Percentiles rank a stretch among this genome's conserved stretches.
Conservation (phyloP, 805 yeast species). For the Myxozyma mucilagina region DNA sequence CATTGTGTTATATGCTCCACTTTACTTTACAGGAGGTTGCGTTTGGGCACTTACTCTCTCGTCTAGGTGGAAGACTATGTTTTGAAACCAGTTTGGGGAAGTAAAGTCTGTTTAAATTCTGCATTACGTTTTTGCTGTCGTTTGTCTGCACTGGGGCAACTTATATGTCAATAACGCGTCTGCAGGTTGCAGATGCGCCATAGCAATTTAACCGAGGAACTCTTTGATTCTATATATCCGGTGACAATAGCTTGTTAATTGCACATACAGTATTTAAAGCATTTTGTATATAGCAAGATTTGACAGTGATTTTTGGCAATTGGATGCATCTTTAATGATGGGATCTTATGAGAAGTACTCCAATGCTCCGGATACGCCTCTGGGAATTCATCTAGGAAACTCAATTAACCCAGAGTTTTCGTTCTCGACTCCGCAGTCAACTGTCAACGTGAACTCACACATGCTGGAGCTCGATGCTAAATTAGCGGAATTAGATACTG, state of each 20-base stretch:
- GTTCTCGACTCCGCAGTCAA: background rate
- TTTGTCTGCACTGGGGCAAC: background rate
- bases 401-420: background rate
- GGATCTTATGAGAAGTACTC: background rate
- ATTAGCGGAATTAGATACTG: constrained; percentile 15
- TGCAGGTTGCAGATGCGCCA: background rate
- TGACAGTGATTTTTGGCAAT: no score
- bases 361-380: background rate
- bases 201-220: no score
- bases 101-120: background rate
- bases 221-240: background rate
- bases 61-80: background rate
- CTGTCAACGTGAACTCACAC: background rate
- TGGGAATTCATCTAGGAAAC: background rate
- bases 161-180: background rate
- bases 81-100: background rate
- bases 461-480: constrained; percentile 12
- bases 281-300: no score
- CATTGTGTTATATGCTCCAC: background rate
- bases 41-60: background rate
- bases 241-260: background rate
- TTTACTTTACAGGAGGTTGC: background rate
- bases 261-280: background rate
- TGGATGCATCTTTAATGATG: background rate
- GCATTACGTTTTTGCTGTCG: background rate